Evolutionary conservation across 2,329 filamentous ascomycete genomes (phyloP), one percentile per base, ranked within the genome.

Genomic region (Botryotinia convoluta): DNA sequence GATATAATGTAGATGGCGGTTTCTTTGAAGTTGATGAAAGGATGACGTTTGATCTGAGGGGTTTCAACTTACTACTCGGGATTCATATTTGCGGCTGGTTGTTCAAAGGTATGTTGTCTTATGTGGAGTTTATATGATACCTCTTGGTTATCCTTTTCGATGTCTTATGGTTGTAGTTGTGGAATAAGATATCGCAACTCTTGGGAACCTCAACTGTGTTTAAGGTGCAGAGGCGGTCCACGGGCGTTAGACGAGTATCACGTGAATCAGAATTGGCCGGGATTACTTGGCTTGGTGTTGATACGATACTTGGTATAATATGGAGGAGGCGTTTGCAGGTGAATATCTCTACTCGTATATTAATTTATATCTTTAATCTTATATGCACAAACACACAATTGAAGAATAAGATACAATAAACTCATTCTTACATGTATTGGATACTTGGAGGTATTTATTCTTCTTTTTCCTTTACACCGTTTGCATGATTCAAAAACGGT

Each of bases 41-140:
- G 51, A 72, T 72, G 63, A 61, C 63, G 48, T 73, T 73, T 72
- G 61, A 51, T 51, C 64, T 68, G 44, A 69, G 22, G 60, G 54
- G 59, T 59, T 69, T 64, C 70, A 54, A 90, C 92, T 83, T 91
- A 96, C 93, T 89, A 96, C 93, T 96, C 93, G 83, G 93, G 93
- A 88, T 96, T 96, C 93, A 96, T 96, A 83, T 80, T 93, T 87
- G 72, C 63, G 63, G 59, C 18, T 32, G 61, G n/a, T 59, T 57
- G 48, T 69, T 69, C n/a, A 69, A 69, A 69, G 26, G 18, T 32
- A 32, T 29, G 22, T 26, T 29, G 14, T 69, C 42, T 20, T 57
- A 3, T 32, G 10, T 48, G 9, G 22, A 20, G 12, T n/a, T 37
- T 70, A 14, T 70, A n/a, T 70, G 39, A 48, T 70, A 60, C 32